Conservation (phyloP, 139 green algal species). For the Closterium sp. region DNA sequence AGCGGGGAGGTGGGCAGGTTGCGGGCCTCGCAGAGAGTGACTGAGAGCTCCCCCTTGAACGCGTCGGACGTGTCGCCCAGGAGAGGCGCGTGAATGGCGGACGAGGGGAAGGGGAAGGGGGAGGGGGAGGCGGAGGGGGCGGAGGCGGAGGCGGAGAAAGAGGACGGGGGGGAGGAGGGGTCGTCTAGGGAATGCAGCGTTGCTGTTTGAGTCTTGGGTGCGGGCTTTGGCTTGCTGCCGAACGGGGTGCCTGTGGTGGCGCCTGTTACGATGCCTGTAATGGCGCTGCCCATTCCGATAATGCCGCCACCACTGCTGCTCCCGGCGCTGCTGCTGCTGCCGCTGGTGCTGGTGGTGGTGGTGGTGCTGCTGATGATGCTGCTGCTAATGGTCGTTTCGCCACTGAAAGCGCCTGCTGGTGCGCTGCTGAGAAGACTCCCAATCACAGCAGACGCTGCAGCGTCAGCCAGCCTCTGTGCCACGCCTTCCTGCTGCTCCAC, state of each 20-base stretch:
- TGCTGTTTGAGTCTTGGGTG: no score
- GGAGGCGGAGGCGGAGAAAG: background rate
- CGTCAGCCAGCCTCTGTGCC: background rate
- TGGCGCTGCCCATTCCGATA: no score
- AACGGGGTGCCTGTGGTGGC: background rate
- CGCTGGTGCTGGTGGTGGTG: no score
- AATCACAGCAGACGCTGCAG: background rate
- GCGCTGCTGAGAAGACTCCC: background rate
- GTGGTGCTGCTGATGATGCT: background rate
- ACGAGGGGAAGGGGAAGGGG: background rate
- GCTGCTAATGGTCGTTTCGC: no score
- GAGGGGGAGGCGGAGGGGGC: background rate
- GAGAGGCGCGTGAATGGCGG: background rate
- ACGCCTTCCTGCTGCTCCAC: no score
- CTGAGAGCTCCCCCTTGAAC: conserved; percentile 17
- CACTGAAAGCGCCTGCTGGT: no score
- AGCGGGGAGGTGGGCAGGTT: conserved; percentile 7
- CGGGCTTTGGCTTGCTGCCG: background rate
- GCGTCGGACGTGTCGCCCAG: background rate
- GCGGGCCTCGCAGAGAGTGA: conserved; percentile 9
- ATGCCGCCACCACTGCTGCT: background rate
- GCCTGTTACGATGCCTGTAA: background rate
- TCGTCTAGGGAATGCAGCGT: no score
- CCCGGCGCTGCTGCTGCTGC: background rate
- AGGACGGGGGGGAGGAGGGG: background rate